Conservation (phyloP, 805 yeast genomes). For the Jamesozyma rosinii region DNA sequence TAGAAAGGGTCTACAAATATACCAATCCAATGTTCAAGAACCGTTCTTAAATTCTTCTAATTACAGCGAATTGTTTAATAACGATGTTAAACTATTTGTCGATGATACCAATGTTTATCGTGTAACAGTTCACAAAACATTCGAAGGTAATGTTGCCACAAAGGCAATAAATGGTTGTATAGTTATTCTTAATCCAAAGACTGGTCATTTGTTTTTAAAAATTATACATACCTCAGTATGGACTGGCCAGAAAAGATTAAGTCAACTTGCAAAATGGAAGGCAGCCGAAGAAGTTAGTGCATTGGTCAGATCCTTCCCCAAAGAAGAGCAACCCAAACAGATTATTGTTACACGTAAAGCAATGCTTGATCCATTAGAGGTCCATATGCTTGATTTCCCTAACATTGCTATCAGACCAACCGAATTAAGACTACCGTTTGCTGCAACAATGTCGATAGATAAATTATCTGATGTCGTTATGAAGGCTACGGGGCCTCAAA, state of each 20-base stretch:
- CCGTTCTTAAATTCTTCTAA: conserved; percentile 82
- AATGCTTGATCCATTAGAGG: conserved; percentile 88
- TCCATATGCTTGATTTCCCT: conserved; percentile 94
- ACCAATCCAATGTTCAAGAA: conserved; percentile 89
- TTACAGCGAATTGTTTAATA: conserved; percentile 80
- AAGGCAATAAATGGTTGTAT: conserved; percentile 91
- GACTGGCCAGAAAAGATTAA: conserved; percentile 92
- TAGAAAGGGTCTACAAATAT: conserved; percentile 85
- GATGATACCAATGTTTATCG: conserved; percentile 94
- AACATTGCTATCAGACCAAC: conserved; percentile 82
- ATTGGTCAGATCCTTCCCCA: conserved; percentile 74
- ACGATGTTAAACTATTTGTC: conserved; percentile 73
- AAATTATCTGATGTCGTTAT: conserved; percentile 69
- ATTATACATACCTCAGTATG: conserved; percentile 90
- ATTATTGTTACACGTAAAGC: conserved; percentile 84
- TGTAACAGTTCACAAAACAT: conserved; percentile 82
- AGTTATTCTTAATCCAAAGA: conserved; percentile 78
- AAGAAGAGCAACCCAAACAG: conserved; percentile 91
- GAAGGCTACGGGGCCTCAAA: conserved; percentile 85
- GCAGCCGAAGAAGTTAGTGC: conserved; percentile 97
- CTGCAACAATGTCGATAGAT: conserved; percentile 72
- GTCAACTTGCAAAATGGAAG: conserved; percentile 94
- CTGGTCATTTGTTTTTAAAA: conserved; percentile 83
- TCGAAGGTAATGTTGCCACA: conserved; percentile 86
- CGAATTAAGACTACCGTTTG: conserved; percentile 83